phyloP scores from a whole-genome alignment of 139 green algal genomes.

The Trebouxia sp. region DNA sequence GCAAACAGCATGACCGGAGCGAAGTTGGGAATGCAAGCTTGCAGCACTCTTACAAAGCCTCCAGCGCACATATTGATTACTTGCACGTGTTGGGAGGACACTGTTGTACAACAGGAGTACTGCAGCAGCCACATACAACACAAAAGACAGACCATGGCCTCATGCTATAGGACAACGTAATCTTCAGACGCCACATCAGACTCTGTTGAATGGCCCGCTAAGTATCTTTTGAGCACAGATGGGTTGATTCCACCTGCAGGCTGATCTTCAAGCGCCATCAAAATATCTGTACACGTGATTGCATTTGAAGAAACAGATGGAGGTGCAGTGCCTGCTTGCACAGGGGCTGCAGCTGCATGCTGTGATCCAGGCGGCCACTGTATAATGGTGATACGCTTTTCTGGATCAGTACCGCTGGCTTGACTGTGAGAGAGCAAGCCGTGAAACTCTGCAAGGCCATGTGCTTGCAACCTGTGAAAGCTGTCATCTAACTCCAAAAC shows the following conservation, averaged over 20 bases:
- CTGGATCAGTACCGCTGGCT: neutral
- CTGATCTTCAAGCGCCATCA: slow-evolving; percentile 32
- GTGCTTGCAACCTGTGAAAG: slow-evolving; percentile 43
- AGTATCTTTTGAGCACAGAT: neutral
- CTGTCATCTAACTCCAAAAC: slow-evolving; percentile 38
- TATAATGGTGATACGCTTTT: slow-evolving; percentile 34
- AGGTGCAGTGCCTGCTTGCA: neutral
- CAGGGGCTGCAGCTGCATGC: neutral
- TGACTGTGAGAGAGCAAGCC: slow-evolving; percentile 30
- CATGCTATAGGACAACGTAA: neutral
- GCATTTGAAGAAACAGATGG: neutral
- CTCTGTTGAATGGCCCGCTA: slow-evolving; percentile 11
- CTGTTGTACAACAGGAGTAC: no score
- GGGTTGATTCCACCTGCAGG: slow-evolving; percentile 21
- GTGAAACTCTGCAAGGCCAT: slow-evolving; percentile 54
- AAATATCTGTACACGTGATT: slow-evolving; percentile 42
- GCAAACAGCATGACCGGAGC: no score
- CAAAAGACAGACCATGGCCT: no score
- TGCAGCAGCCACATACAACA: no score
- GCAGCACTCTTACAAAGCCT: no score
- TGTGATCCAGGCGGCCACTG: neutral
- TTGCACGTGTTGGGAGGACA: no score
- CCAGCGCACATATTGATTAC: no score
- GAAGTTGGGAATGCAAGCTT: no score
- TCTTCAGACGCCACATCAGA: slow-evolving; percentile 23